Conservation (phyloP, 768 basidiomycete genomes). For the Tylopilus plumbeoviolaceoides region DNA sequence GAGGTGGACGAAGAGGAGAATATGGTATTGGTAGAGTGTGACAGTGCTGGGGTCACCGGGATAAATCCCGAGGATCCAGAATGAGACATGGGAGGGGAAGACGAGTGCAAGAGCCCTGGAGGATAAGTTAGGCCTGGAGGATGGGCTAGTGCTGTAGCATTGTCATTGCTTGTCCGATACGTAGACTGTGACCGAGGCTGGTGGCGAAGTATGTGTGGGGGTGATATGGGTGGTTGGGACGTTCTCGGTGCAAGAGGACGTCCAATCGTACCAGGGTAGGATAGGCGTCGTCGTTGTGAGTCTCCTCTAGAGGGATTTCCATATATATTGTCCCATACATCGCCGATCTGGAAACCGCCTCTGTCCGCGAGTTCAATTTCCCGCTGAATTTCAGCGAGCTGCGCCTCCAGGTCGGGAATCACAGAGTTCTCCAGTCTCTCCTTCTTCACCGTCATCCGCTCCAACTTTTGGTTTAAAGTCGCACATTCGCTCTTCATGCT, state of each 20-base stretch:
- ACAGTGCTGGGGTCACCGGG: conserved; percentile 5
- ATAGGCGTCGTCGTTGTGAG: conserved; percentile 22
- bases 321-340: conserved; percentile 12
- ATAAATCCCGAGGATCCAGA: conserved; percentile 15
- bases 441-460: conserved; percentile 59
- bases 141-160: conserved; percentile 10
- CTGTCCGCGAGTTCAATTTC: conserved; percentile 49
- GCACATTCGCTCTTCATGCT: conserved; percentile 55
- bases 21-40: conserved; percentile 17
- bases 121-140: conserved; percentile 16
- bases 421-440: conserved; percentile 59
- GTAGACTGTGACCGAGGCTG: conserved; percentile 25
- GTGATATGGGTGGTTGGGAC: conserved; percentile 21
- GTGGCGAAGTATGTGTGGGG: conserved; percentile 25
- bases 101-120: conserved; percentile 7
- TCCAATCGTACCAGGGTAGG: conserved; percentile 29
- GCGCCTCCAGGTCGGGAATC: conserved; percentile 65
- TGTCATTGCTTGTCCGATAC: conserved; percentile 20
- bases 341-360: conserved; percentile 22
- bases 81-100: conserved; percentile 17
- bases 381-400: conserved; percentile 53
- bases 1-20: conserved; percentile 19
- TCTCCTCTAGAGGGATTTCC: conserved; percentile 17
- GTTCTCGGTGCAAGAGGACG: conserved; percentile 18
- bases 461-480: conserved; percentile 55